Evolutionary conservation across 768 basidiomycete species (phyloP).

Genomic region (Candolleomyces aberdarensis): DNA sequence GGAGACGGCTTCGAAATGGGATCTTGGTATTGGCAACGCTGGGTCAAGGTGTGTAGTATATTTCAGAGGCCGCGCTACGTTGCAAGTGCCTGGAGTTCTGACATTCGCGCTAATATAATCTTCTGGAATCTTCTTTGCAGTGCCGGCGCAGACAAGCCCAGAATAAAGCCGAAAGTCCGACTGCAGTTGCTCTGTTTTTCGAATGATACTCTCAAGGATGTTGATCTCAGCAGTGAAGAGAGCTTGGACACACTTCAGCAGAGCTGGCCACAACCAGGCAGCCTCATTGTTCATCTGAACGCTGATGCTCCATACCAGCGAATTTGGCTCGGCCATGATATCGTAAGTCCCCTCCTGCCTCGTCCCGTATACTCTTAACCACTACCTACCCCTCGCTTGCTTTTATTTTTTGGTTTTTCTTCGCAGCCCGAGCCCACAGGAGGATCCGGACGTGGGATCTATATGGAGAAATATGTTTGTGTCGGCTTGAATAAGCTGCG

Average conservation of each 20-base stretch:
- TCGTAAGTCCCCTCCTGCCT: not conserved
- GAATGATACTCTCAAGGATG: not conserved
- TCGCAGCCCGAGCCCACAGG: not conserved
- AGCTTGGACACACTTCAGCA: not conserved
- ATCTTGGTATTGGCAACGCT: not conserved
- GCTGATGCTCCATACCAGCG: conserved; percentile 27
- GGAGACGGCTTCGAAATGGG: not conserved
- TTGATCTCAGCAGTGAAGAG: not conserved
- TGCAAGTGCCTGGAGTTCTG: no score
- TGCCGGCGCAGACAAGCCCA: no score
- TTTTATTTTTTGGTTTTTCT: not conserved
- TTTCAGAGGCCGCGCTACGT: not conserved
- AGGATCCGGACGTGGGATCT: conserved; percentile 4
- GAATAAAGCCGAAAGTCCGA: not conserved
- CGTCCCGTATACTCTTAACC: not conserved
- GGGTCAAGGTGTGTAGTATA: not conserved
- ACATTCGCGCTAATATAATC: no score
- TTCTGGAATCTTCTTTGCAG: no score
- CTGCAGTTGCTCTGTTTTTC: conserved; percentile 3
- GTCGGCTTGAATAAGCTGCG: conserved; percentile 46
- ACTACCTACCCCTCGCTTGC: not conserved
- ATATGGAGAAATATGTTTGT: conserved; percentile 35
- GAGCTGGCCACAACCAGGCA: conserved; percentile 3
- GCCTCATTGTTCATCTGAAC: conserved; percentile 19
- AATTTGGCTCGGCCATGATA: not conserved